Percentiles rank a stretch among this genome's conserved stretches.
phyloP scores from a whole-genome alignment of 305 asterid species.

The Fraxinus sp. region DNA sequence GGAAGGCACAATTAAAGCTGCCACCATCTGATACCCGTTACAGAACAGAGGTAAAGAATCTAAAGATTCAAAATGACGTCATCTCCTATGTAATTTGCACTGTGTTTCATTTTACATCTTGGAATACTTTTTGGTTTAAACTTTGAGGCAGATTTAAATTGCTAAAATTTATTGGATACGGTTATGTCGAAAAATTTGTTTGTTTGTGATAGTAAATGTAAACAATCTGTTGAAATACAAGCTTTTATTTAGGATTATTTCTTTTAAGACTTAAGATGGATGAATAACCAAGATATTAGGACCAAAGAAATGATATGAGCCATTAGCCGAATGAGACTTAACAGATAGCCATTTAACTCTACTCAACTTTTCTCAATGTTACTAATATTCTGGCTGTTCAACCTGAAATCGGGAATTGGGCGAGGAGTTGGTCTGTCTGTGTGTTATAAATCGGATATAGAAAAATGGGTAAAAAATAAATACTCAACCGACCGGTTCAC shows the following conservation, averaged over 20 bases:
- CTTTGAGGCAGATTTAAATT: not conserved
- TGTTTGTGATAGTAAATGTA: constrained; percentile 3
- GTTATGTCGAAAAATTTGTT: not conserved
- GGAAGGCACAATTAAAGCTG: constrained; percentile 72
- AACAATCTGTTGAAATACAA: not conserved
- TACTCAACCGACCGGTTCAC: not conserved
- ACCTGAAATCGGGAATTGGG: not conserved
- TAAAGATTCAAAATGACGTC: constrained; percentile 16
- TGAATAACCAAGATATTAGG: not conserved
- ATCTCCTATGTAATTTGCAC: not conserved
- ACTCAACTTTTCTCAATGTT: not conserved
- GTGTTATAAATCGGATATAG: not conserved
- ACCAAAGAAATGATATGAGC: not conserved
- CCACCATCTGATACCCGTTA: constrained; percentile 81
- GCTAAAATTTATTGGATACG: not conserved
- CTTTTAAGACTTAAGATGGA: not conserved
- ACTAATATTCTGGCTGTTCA: not conserved
- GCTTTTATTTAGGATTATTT: not conserved
- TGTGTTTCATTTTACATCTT: not conserved
- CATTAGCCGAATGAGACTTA: not conserved
- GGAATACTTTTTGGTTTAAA: not conserved
- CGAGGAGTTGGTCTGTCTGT: not conserved
- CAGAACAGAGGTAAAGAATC: constrained; percentile 74
- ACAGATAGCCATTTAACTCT: not conserved
- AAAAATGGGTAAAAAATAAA: not conserved